Conservation (phyloP, 1,139 yeast species). For the Candida glucosophila region DNA sequence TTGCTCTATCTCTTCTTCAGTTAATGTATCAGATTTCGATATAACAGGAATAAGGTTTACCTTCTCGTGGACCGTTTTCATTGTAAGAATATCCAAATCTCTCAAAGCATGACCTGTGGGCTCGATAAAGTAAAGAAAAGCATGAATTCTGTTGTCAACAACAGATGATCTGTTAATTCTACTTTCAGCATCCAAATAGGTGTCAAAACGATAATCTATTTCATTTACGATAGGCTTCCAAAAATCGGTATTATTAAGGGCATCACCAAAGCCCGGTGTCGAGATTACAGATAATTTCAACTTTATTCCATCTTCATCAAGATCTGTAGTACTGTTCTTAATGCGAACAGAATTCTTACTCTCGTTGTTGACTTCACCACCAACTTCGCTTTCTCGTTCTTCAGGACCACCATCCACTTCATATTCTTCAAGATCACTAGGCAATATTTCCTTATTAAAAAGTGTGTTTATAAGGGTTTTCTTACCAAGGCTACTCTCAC, state of each 20-base stretch:
- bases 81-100: conserved; percentile 81
- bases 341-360: conserved; percentile 39
- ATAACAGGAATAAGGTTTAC: conserved; percentile 92
- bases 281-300: conserved; percentile 79
- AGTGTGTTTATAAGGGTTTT: conserved; percentile 86
- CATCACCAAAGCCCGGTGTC: conserved; percentile 93
- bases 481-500: conserved; percentile 91
- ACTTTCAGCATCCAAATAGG: conserved; percentile 84
- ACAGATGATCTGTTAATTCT: conserved; percentile 70
- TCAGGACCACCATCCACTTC: conserved; percentile 9
- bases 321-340: conserved; percentile 58
- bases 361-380: conserved; percentile 9
- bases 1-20: conserved; percentile 71
- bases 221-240: conserved; percentile 95
- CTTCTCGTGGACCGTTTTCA: conserved; percentile 83
- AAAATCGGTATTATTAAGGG: conserved; percentile 76
- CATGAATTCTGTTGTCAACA: conserved; percentile 76
- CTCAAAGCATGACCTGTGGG: conserved; percentile 94
- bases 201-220: conserved; percentile 78
- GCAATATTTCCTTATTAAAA: conserved; percentile 68
- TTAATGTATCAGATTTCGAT: conserved; percentile 89
- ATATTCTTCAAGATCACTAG: conserved; percentile 10
- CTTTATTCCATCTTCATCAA: conserved; percentile 91
- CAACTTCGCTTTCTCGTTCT: conserved; percentile 11
- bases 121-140: conserved; percentile 83